Evolutionary conservation across 2,329 filamentous ascomycete species (phyloP).

Genomic region (Tympanopsis confertula): DNA sequence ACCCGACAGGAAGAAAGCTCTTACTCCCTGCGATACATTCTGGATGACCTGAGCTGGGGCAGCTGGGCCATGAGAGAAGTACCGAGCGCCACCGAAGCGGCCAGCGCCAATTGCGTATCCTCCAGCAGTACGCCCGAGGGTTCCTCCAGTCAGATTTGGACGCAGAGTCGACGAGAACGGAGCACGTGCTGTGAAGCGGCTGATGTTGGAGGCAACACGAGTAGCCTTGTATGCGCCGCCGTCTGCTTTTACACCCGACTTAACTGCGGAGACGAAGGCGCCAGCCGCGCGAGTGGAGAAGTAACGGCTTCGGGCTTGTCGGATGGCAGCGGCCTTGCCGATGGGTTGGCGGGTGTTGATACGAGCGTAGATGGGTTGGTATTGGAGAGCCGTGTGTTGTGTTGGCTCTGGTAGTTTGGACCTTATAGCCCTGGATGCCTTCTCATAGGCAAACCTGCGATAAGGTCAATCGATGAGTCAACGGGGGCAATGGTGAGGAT

Average conservation of each 20-base stretch:
- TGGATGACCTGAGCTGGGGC: constrained; percentile 82
- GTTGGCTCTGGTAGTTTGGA: constrained; percentile 24
- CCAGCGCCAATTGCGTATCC: constrained; percentile 73
- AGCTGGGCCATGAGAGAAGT: constrained; percentile 81
- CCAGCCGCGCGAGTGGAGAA: background rate
- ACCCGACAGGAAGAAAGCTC: constrained; percentile 84
- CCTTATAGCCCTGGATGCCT: constrained; percentile 26
- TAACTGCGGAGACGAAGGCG: background rate
- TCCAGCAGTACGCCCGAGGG: constrained; percentile 72
- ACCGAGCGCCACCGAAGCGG: constrained; percentile 60
- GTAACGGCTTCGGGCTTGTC: background rate
- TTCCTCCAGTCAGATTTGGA: constrained; percentile 82
- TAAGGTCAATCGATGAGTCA: background rate
- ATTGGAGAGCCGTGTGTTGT: background rate
- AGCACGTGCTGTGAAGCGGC: constrained; percentile 59
- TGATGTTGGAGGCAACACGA: constrained; percentile 15
- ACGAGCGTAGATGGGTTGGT: background rate
- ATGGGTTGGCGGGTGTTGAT: background rate
- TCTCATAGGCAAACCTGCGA: constrained; percentile 31
- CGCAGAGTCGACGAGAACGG: constrained; percentile 83
- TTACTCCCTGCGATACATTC: constrained; percentile 86
- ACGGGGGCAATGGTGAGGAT: constrained; percentile 1
- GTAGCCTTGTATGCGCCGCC: background rate
- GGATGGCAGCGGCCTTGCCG: background rate
- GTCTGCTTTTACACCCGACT: background rate